A percentile compares a stretch with the other conserved stretches of the same genome.
Conservation (phyloP, 495 filamentous ascomycete species). For the Tuber umbilicatum region DNA sequence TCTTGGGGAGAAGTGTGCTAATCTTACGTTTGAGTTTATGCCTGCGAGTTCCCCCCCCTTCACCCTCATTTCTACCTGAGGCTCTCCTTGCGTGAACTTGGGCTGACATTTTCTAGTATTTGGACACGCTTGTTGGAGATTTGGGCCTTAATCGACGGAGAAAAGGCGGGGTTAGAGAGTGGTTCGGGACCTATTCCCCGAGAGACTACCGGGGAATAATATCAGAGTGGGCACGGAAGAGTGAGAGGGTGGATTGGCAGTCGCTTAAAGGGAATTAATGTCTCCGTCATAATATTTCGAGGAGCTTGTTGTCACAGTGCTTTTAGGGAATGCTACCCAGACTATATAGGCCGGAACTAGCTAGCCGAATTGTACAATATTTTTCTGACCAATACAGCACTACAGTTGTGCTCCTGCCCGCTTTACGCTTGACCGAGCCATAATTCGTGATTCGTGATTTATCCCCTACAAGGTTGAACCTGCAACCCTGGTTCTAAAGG, state of each 20-base stretch:
- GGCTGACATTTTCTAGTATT: conserved; percentile 11
- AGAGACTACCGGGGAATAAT: conserved; percentile 45
- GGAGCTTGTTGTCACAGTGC: not conserved
- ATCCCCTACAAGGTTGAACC: not conserved
- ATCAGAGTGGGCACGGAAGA: conserved; percentile 36
- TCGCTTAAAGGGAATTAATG: not conserved
- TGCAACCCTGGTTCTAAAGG: not conserved
- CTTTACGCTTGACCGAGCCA: not conserved
- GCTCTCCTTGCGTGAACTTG: not conserved
- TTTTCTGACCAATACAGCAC: not conserved
- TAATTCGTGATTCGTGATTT: not conserved
- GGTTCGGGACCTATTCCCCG: conserved; percentile 43
- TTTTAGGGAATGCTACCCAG: not conserved
- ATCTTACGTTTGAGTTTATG: conserved; percentile 34
- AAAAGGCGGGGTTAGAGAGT: conserved; percentile 40
- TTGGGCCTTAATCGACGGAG: conserved; percentile 36
- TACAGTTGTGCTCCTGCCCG: not conserved
- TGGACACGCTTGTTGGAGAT: conserved; percentile 37
- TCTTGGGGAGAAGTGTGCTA: conserved; percentile 25
- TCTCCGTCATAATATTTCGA: not conserved
- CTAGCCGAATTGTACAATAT: not conserved
- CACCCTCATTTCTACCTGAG: not conserved
- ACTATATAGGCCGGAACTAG: not conserved
- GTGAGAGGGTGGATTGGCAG: not conserved
- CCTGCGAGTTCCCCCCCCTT: conserved; percentile 11